phyloP scores from a whole-genome alignment of 371 early-diverging fungal species.

The Mucor piriformis region DNA sequence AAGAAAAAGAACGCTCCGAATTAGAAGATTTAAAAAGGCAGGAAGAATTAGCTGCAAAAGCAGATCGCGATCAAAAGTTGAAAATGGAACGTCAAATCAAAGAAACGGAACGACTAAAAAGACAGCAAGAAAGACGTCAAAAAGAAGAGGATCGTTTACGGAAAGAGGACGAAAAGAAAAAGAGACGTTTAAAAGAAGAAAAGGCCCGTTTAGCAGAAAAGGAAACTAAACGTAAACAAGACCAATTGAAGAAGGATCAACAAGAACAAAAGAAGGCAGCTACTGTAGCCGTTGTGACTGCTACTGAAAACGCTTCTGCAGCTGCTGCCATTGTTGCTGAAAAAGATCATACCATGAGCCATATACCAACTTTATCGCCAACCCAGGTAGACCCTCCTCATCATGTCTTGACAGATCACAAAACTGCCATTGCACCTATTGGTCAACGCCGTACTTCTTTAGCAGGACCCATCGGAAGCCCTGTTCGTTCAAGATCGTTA shows the following conservation, averaged over 20 bases:
- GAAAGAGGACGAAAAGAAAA: conserved; percentile 29
- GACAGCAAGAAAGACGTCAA: conserved; percentile 38
- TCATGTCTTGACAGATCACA: conserved; percentile 1
- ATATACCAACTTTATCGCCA: conserved; percentile 26
- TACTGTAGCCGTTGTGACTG: background rate
- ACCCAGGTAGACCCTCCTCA: background rate
- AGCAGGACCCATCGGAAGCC: conserved; percentile 36
- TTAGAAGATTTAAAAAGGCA: conserved; percentile 42
- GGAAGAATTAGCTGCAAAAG: conserved; percentile 40
- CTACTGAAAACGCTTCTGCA: background rate
- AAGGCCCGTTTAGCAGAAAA: conserved; percentile 17
- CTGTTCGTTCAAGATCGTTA: conserved; percentile 7
- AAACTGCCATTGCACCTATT: conserved; percentile 15
- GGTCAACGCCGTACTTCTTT: conserved; percentile 24
- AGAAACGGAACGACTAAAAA: conserved; percentile 36
- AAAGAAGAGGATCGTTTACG: conserved; percentile 25
- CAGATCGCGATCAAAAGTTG: conserved; percentile 35
- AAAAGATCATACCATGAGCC: conserved; percentile 12
- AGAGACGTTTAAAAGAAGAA: conserved; percentile 11
- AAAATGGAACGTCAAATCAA: conserved; percentile 57
- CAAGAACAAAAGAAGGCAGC: conserved; percentile 24
- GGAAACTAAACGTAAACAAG: conserved; percentile 61
- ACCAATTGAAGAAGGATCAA: conserved; percentile 49
- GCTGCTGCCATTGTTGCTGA: background rate
- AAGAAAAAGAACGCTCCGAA: conserved; percentile 52